Evolutionary conservation across 2,329 filamentous ascomycete genomes (phyloP), one percentile per base, ranked within the genome.

Genomic region (Arthrobotrys conoides): DNA sequence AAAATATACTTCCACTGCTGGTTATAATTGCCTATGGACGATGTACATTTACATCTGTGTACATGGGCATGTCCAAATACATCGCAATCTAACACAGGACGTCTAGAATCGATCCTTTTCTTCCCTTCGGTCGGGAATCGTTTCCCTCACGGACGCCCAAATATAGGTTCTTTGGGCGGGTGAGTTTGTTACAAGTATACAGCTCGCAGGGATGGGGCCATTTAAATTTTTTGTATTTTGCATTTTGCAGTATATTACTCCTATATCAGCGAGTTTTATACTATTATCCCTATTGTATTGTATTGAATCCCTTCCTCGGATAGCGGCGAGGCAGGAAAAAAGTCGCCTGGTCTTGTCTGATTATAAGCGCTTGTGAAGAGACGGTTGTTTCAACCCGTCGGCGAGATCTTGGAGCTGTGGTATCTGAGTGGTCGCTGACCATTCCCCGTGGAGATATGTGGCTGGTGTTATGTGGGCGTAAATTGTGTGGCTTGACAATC

Each of bases 361-460:
- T 44, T 44, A 30, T 61, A 44, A 61, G 57, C 57, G 57, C 57
- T 44, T 61, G 57, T 44, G 36, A 61, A 5, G 36, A 44, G 4
- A 61, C 20, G 36, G 57, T 8, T 44, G 57, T 61, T 61, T 61
- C 57, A 61, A 61, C 20, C 57, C 57, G 57, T 61, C 57, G 57
- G 6, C 36, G 36, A 41, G 57, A 61, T 44, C 36, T 18, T 27
- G 36, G 10, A 20, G 57, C 20, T 36, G 18, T 44, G 57, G 10
- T 44, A 41, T 44, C 57, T 44, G 36, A 61, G 36, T 61, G 57
- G 57, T 36, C n/a, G 36, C 20, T 24, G 27, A 16, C 48, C 30
- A 18, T 57, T 41, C 18, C 18, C 18, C 20, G 33, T 44, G 36
- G 33, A 44, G 20, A 44, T n/a, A 44, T 61, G 57, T 61, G 57